These are phyloP conservation scores for Penicillium psychrosexuale DNA, from an alignment of 2,329 filamentous ascomycete species.

Conservation along the genomic window DNA sequence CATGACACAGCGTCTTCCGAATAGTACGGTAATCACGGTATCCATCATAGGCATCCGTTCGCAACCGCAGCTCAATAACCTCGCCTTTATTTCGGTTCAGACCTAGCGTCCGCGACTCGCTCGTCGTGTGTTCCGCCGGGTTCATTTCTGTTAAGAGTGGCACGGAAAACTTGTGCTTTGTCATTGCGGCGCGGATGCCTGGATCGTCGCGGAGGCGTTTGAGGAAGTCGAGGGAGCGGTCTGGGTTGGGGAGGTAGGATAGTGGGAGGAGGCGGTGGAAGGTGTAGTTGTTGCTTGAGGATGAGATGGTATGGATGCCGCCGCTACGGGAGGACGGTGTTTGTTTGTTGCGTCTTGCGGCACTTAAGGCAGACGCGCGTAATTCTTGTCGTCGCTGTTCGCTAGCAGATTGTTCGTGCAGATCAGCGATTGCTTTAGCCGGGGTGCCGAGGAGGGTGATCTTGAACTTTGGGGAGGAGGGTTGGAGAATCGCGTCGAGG, in stretches of 20 bases:
- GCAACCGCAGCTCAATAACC: conserved; percentile 81
- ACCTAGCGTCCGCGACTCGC: conserved; percentile 77
- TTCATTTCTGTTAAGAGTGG: conserved; percentile 94
- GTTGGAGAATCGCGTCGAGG: conserved; percentile 33
- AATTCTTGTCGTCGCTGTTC: conserved; percentile 30
- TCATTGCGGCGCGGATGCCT: conserved; percentile 81
- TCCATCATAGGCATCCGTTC: conserved; percentile 93
- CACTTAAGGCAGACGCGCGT: conserved; percentile 26
- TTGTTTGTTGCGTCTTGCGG: conserved; percentile 16
- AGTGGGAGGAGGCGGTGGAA: conserved; percentile 77
- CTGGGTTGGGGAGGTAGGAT: conserved; percentile 70
- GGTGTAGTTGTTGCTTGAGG: conserved; percentile 67
- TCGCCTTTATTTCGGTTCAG: conserved; percentile 85
- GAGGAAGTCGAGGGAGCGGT: conserved; percentile 68
- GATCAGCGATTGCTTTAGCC: conserved; percentile 40
- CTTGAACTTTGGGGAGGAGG: conserved; percentile 41
- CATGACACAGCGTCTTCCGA: conserved; percentile 87
- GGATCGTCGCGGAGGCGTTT: conserved; percentile 75
- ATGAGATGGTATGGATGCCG: conserved; percentile 31
- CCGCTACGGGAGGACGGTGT: conserved; percentile 9
- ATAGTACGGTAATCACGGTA: conserved; percentile 92
- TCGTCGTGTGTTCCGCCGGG: conserved; percentile 75
- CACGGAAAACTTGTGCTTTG: conserved; percentile 78
- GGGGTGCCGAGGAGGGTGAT: conserved; percentile 48
- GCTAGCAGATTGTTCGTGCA: conserved; percentile 38